Evolutionary conservation across 352 stramenopile species (phyloP), one percentile per base, ranked within the genome.

Genomic region (Globisporangium acanthophoron): DNA sequence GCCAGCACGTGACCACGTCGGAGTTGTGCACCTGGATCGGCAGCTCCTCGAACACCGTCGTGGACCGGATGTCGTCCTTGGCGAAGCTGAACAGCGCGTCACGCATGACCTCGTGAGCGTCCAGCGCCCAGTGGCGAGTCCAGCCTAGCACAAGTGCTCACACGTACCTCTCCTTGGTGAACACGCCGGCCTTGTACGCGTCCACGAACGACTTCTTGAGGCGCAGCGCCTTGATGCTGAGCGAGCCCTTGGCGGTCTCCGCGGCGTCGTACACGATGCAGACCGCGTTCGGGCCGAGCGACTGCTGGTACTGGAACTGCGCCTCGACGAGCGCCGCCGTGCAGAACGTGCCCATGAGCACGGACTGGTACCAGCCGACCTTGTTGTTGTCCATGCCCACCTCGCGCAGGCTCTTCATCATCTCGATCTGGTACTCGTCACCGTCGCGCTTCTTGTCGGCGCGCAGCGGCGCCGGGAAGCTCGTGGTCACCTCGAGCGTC

Each of bases 321-420:
- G 92, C 93, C 70, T 98, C 89, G 44, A 99, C 87, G 44, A 99
- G 81, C n/a, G 80, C 79, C 20, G 81, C 78, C 44, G 94, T 98
- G 61, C 90, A 98, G 73, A 98, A 99, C 31, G 96, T 97, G 20
- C 95, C 96, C 65, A 99, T 92, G 70, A 97, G 90, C 67, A 98
- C 97, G 35, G 90, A 98, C 70, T 98, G 94, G 80, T 99, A 99
- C 96, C 96, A 99, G 35, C 97, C 96, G 53, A 99, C 92, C 72
- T 97, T 98, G 77, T 99, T 99, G 79, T 98, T 99, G 74, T 99
- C 96, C 66, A 99, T 97, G 69, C 98, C 98, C 31, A 98, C 84
- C 74, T 99, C 96, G 50, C 94, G 86, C 48, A 99, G 73, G 85
- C 98, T 98, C 78, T 98, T 98, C 95, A 99, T 98, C 97, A 99